A percentile compares a stretch with the other conserved stretches of the same genome.
phyloP scores from a whole-genome alignment of 306 rosid genomes.

The Sophora flavescens region DNA sequence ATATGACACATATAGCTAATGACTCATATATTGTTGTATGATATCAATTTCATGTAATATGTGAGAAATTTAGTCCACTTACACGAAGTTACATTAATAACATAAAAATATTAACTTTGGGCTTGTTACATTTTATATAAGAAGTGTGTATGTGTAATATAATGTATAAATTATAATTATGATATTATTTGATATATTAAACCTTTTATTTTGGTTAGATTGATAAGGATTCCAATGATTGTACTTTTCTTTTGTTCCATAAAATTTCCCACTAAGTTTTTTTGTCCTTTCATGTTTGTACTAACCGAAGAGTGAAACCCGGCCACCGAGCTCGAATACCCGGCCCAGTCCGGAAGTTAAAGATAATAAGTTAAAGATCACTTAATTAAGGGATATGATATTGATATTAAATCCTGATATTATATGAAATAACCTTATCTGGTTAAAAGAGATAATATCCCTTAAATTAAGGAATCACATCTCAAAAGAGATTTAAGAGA shows the following conservation, averaged over 20 bases:
- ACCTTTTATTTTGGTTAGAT: not conserved
- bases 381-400: no score
- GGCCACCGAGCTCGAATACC: no score
- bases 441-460: no score
- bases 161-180: not conserved
- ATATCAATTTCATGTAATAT: not conserved
- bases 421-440: no score
- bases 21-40: not conserved
- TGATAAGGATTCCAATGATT: not conserved
- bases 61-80: not conserved
- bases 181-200: not conserved
- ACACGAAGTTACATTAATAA: not conserved
- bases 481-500: no score
- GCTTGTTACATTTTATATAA: not conserved
- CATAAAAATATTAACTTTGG: not conserved
- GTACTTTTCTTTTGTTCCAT: not conserved
- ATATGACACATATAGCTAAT: conserved; percentile 2
- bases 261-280: not conserved
- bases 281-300: not conserved
- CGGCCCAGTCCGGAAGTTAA: no score
- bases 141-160: not conserved
- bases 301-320: no score
- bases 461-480: no score
- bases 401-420: no score
- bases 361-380: no score